Evolutionary conservation across 306 rosid genomes (phyloP).

Genomic region (Lupinus albus): DNA sequence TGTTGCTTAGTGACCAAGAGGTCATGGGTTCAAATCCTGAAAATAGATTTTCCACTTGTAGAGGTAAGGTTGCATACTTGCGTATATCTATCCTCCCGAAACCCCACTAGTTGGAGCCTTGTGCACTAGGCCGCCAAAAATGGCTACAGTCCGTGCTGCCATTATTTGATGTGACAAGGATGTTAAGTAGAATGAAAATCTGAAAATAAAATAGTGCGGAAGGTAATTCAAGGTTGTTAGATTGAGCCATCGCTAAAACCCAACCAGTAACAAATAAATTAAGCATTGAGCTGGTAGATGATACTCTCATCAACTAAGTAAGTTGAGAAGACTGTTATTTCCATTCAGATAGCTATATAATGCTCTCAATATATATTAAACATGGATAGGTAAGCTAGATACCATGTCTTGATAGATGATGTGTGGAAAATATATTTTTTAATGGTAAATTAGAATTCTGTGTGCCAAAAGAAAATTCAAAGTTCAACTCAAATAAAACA

Average conservation of each 20-base stretch:
- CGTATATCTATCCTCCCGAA: too few species aligned
- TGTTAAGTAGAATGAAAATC: neutral
- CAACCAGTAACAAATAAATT: slow-evolving; percentile 25
- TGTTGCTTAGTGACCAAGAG: too few species aligned
- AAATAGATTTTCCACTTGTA: too few species aligned
- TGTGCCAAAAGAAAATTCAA: neutral
- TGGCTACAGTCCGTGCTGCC: neutral
- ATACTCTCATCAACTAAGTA: slow-evolving; percentile 24
- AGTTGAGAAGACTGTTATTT: slow-evolving; percentile 9
- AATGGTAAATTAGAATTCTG: neutral
- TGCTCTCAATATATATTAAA: slow-evolving; percentile 34
- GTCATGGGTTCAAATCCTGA: too few species aligned
- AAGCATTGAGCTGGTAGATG: slow-evolving; percentile 5
- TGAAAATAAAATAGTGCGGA: slow-evolving; percentile 10
- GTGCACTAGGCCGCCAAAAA: too few species aligned
- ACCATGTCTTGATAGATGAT: neutral
- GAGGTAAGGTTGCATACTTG: too few species aligned
- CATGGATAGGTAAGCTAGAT: neutral
- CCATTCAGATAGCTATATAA: neutral
- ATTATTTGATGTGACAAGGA: slow-evolving; percentile 18
- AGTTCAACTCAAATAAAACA: neutral
- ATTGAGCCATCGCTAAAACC: slow-evolving; percentile 10
- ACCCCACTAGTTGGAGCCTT: too few species aligned
- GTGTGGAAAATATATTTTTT: slow-evolving; percentile 3
- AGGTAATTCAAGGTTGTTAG: slow-evolving; percentile 22